Conservation (phyloP, 805 yeast genomes). For the Pichia pseudocactophila region DNA sequence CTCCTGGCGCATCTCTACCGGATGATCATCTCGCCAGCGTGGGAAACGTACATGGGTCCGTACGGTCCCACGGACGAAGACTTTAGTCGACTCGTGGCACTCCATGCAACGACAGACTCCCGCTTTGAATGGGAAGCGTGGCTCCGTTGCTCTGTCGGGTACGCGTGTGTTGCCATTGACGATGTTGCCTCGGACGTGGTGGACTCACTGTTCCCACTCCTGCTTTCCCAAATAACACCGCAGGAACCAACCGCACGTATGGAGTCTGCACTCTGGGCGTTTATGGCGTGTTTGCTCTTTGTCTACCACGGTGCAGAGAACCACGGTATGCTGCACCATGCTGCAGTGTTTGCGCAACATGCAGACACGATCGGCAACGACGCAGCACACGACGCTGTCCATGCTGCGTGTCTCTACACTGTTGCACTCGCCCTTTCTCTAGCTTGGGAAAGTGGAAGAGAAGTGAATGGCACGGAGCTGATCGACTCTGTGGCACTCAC, state of each 20-base stretch:
- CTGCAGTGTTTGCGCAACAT: slow-evolving; percentile 35
- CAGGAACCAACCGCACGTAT: neutral
- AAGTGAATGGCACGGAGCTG: slow-evolving; percentile 18
- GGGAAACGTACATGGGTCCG: slow-evolving; percentile 25
- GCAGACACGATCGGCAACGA: slow-evolving; percentile 34
- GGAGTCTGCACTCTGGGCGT: slow-evolving; percentile 8
- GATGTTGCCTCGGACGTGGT: slow-evolving; percentile 35
- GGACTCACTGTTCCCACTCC: slow-evolving; percentile 23
- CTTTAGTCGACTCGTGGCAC: slow-evolving; percentile 4
- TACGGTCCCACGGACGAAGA: slow-evolving; percentile 11
- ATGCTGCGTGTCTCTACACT: slow-evolving; percentile 39
- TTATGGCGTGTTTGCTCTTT: slow-evolving; percentile 29
- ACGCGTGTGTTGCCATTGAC: slow-evolving; percentile 41
- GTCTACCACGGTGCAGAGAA: slow-evolving; percentile 41
- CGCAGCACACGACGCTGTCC: slow-evolving; percentile 36
- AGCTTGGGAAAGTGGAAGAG: slow-evolving; percentile 30
- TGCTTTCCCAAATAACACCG: slow-evolving; percentile 9
- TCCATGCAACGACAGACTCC: slow-evolving; percentile 16
- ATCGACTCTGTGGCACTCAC: slow-evolving; percentile 1
- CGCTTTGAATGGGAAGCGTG: slow-evolving; percentile 31
- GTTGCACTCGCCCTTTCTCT: slow-evolving; percentile 37
- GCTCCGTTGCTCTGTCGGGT: slow-evolving; percentile 33
- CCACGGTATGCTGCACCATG: slow-evolving; percentile 39
- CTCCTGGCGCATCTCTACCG: slow-evolving; percentile 43
- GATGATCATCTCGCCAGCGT: slow-evolving; percentile 29